These are phyloP conservation scores for Pulveroboletus sp. DNA, from an alignment of 768 basidiomycete species.

Conservation along the genomic window DNA sequence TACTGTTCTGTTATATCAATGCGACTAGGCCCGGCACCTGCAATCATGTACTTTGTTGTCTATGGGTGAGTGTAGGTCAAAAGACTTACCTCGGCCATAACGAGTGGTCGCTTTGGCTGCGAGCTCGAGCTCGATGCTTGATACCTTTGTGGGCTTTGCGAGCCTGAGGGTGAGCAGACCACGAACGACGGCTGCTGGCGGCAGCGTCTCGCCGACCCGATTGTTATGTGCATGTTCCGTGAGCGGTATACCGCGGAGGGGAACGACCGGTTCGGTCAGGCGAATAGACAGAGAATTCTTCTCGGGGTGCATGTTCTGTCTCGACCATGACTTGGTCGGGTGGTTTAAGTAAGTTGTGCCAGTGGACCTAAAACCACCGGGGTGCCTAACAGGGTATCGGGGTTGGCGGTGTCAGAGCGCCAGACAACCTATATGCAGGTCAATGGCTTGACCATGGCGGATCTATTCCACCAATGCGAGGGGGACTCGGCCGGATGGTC, in stretches of 20 bases:
- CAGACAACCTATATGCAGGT: too few relatives aligned
- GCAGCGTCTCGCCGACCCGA: slow-evolving; percentile 27
- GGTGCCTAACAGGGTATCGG: too few relatives aligned
- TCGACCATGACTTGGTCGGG: not conserved
- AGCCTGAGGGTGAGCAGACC: slow-evolving; percentile 64
- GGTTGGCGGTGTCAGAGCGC: too few relatives aligned
- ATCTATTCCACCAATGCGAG: slow-evolving; percentile 12
- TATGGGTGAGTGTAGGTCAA: not conserved
- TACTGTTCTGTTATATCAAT: slow-evolving; percentile 80
- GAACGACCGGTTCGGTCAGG: slow-evolving; percentile 73
- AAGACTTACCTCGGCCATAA: slow-evolving; percentile 78
- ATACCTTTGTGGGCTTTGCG: slow-evolving; percentile 79
- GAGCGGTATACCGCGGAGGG: slow-evolving; percentile 44
- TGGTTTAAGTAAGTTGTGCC: slow-evolving; percentile 1
- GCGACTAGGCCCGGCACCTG: slow-evolving; percentile 67
- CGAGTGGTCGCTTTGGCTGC: slow-evolving; percentile 66
- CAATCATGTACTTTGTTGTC: not conserved
- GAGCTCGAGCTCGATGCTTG: slow-evolving; percentile 80
- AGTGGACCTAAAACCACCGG: not conserved
- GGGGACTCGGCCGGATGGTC: too few relatives aligned
- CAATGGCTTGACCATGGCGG: not conserved
- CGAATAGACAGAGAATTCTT: slow-evolving; percentile 53
- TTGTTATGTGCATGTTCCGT: slow-evolving; percentile 32
- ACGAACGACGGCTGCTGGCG: slow-evolving; percentile 61
- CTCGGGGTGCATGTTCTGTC: slow-evolving; percentile 12